A percentile compares a stretch with the other conserved stretches of the same genome.
Evolutionary conservation across 208 protist genomes (phyloP).

Genomic region (Spongospora subterranea): DNA sequence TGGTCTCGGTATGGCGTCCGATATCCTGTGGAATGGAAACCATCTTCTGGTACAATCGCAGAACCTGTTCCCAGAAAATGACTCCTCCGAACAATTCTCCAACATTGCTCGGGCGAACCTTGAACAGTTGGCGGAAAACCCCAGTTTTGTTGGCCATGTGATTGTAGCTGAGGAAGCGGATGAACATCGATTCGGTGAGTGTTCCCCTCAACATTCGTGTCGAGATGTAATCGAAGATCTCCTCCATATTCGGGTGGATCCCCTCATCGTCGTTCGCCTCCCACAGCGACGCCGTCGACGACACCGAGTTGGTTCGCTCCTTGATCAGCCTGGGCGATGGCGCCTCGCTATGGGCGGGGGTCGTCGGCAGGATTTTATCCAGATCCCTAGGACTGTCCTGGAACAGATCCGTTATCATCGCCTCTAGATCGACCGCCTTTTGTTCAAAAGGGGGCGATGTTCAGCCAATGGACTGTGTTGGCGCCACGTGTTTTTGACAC

Average conservation of each 20-base stretch:
- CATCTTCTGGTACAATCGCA: conserved; percentile 35
- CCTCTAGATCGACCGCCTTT: not conserved
- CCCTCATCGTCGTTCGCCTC: too few relatives aligned
- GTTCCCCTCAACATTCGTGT: conserved; percentile 35
- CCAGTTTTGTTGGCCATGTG: not conserved
- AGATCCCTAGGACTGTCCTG: too few relatives aligned
- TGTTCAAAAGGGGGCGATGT: not conserved
- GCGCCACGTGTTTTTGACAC: not conserved
- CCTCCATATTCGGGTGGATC: not conserved
- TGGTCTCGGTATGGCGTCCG: conserved; percentile 37
- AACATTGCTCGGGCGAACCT: not conserved
- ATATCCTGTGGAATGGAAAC: conserved; percentile 5
- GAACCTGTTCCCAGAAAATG: not conserved
- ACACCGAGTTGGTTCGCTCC: not conserved
- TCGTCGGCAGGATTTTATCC: too few relatives aligned
- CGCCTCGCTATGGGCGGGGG: too few relatives aligned
- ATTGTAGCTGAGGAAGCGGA: conserved; percentile 23
- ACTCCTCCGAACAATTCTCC: not conserved
- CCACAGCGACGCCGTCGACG: not conserved
- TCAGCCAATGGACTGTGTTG: not conserved
- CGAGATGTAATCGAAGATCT: conserved; percentile 47
- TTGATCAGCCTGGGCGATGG: not conserved
- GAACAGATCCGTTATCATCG: not conserved
- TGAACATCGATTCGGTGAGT: conserved; percentile 42
- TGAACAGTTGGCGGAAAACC: conserved; percentile 12